Evolutionary conservation across 192 early-diverging fungal species (phyloP).

Genomic region (Backusella tarrabulga): DNA sequence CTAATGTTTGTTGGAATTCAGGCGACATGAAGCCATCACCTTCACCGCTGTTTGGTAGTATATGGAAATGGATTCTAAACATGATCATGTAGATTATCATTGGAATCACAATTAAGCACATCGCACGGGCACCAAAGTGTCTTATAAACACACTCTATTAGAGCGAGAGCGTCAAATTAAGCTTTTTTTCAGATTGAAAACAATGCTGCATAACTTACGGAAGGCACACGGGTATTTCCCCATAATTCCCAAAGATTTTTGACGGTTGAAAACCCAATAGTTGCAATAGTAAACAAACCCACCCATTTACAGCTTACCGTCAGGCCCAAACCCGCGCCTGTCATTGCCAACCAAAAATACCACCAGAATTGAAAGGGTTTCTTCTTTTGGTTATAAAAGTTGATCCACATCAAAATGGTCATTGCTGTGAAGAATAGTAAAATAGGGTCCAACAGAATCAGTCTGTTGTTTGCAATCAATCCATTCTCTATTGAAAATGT

Average conservation of each 20-base stretch:
- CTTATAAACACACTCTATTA: constrained; percentile 24
- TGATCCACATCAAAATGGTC: constrained; percentile 82
- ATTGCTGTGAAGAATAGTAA: constrained; percentile 84
- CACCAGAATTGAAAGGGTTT: constrained; percentile 71
- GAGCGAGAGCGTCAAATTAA: not conserved
- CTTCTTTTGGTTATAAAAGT: constrained; percentile 68
- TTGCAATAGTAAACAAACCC: constrained; percentile 88
- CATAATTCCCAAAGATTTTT: constrained; percentile 87
- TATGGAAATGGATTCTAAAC: constrained; percentile 89
- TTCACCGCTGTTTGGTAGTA: constrained; percentile 76
- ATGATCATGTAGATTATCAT: constrained; percentile 75
- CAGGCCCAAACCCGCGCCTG: constrained; percentile 78
- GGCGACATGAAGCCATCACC: constrained; percentile 96
- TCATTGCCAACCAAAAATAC: constrained; percentile 88
- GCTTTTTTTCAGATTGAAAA: not conserved
- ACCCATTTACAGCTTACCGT: constrained; percentile 90
- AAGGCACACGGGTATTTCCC: constrained; percentile 60
- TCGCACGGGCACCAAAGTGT: constrained; percentile 83
- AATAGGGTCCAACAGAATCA: constrained; percentile 90
- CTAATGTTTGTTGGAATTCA: constrained; percentile 83
- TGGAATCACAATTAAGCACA: constrained; percentile 86
- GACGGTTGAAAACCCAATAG: constrained; percentile 82
- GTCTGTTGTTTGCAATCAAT: constrained; percentile 81
- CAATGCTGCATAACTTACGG: not conserved
- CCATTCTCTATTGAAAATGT: constrained; percentile 67